A percentile compares a stretch with the other conserved stretches of the same genome.
Conservation (phyloP, 768 basidiomycete species). For the Tremella yokohamensis region DNA sequence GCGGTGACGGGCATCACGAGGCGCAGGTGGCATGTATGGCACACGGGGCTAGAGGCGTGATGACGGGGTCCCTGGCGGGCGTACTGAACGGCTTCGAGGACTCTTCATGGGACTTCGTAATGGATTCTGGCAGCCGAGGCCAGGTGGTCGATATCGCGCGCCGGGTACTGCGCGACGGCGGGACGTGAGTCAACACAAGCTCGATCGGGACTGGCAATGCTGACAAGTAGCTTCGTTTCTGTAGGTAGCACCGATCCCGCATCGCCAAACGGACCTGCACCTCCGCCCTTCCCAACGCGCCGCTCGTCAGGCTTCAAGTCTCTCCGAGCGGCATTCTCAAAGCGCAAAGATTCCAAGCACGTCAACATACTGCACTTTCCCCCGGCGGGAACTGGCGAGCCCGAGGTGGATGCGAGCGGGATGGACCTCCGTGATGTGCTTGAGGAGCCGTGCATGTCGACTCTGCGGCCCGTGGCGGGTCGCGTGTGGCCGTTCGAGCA, state of each 20-base stretch:
- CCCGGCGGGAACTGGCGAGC: conserved; percentile 39
- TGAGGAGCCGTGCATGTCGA: conserved; percentile 40
- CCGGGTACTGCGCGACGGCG: conserved; percentile 57
- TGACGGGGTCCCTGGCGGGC: conserved; percentile 60
- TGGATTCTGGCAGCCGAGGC: conserved; percentile 79
- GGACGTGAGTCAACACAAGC: conserved; percentile 42
- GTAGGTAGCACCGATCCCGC: conserved; percentile 45
- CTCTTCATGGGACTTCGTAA: conserved; percentile 66
- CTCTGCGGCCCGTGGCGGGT: conserved; percentile 32
- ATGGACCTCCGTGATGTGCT: conserved; percentile 46
- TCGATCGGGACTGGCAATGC: not conserved
- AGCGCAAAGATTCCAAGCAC: conserved; percentile 39
- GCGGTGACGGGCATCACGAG: conserved; percentile 50
- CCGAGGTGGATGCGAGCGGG: conserved; percentile 46
- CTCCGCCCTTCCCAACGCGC: conserved; percentile 11
- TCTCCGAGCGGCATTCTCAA: conserved; percentile 42
- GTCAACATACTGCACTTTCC: conserved; percentile 35
- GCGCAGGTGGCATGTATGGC: conserved; percentile 57
- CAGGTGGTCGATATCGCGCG: conserved; percentile 73
- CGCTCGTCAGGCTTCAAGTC: conserved; percentile 34
- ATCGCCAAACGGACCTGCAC: conserved; percentile 49
- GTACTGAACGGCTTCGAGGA: conserved; percentile 58
- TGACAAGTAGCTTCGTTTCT: conserved; percentile 62
- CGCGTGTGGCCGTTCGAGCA: conserved; percentile 40
- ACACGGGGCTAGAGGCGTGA: conserved; percentile 75